Evolutionary conservation across 1,284 basidiomycete genomes (phyloP), one percentile per base, ranked within the genome.

Genomic region (Leccinum subspadiceum): DNA sequence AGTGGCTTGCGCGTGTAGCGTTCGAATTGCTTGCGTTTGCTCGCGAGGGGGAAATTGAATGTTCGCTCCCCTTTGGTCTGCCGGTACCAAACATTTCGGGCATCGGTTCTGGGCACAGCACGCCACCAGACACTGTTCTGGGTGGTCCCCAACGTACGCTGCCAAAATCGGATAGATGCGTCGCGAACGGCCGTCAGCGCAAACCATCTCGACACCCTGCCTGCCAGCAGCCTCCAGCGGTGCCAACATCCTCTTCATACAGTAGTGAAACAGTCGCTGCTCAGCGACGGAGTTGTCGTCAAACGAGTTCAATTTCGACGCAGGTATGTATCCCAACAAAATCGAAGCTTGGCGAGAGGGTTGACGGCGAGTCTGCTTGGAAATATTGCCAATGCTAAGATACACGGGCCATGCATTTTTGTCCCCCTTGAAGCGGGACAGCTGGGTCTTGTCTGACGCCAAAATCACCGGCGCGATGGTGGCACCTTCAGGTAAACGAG

Each of bases 41-140:
- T 54, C 26, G 15, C 5, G 37, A 3, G 3, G 9, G 5, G 13
- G 17, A 3, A 29, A 57, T 20, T 20, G 31, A 26, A 3, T 2
- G 3, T 53, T 53, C 8, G 9, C 5, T n/a, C 10, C 37, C 9
- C 15, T 4, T n/a, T 54, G 4, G n/a, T 29, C 15, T 3, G 37
- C 53, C 17, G 8, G 37, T 2, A 54, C 37, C 1, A 17, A 13
- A 17, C 64, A 70, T 7, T 54, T 57, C 1, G 66, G 66, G 35
- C 69, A 70, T 3, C 49, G n/a, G 22, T 60, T 68, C 26, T 69
- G 60, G n/a, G 56, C 60, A 49, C 63, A 66, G 53, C 68, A 68
- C 0, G 66, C 62, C 1, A 73, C 59, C 55, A 51, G 49, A 17
- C 49, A 51, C 49, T 51, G 49, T 13, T 51, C 49, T 8, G 49